Percentiles rank a stretch among this genome's conserved stretches.
phyloP scores from a whole-genome alignment of 345 rosid genomes.

The Lepidium africanum region DNA sequence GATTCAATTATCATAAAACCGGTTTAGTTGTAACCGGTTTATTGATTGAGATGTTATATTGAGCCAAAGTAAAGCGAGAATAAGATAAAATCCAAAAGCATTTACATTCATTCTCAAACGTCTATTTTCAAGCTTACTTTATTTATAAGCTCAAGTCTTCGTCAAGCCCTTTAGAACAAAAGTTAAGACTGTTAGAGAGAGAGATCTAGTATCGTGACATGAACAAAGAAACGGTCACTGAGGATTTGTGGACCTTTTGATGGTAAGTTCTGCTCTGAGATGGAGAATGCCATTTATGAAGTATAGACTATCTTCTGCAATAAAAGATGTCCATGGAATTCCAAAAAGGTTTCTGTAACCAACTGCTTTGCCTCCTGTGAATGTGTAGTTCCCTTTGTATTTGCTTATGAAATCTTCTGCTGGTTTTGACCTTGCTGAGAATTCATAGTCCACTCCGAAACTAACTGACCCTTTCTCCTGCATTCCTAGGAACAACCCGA shows the following conservation, averaged over 20 bases:
- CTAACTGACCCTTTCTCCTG: conserved; percentile 92
- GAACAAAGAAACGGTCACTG: conserved; percentile 1
- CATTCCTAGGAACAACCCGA: conserved; percentile 93
- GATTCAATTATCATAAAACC: neutral
- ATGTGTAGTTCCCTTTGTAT: conserved; percentile 91
- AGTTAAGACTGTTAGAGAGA: neutral
- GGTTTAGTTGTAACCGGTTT: neutral
- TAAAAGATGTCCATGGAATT: conserved; percentile 69
- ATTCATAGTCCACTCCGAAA: conserved; percentile 92
- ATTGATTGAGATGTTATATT: neutral
- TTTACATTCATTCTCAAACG: conserved; percentile 12
- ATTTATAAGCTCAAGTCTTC: neutral
- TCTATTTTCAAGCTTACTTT: neutral
- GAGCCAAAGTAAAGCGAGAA: neutral
- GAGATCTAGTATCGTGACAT: neutral
- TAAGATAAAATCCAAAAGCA: neutral
- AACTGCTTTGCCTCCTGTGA: conserved; percentile 93
- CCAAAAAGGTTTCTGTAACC: conserved; percentile 89
- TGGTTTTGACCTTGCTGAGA: conserved; percentile 84
- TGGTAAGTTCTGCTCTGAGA: conserved; percentile 90
- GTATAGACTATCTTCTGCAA: conserved; percentile 71
- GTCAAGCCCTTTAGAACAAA: neutral
- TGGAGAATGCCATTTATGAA: conserved; percentile 84
- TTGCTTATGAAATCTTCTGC: conserved; percentile 76
- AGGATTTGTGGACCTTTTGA: conserved; percentile 32